Evolutionary conservation across 352 stramenopile species (phyloP).

Genomic region (Globisporangium iwayamae): DNA sequence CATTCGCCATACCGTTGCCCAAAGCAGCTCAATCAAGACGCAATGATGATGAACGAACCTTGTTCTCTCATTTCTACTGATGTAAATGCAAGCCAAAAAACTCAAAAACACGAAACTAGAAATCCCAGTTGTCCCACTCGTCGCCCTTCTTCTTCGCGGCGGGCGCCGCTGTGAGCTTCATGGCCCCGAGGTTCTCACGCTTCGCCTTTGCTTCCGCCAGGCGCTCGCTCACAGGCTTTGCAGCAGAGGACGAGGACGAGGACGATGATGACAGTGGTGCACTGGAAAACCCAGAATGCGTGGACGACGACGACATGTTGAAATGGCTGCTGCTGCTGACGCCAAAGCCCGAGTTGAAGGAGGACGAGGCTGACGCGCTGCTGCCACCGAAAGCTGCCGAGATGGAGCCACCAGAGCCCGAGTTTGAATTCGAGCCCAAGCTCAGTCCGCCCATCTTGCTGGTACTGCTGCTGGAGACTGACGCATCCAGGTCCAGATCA

Average conservation of each 20-base stretch:
- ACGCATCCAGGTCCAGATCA: conserved; percentile 33
- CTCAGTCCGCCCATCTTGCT: conserved; percentile 5
- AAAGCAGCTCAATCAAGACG: neutral
- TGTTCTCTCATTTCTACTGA: neutral
- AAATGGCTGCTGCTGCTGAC: conserved; percentile 8
- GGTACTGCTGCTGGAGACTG: conserved; percentile 5
- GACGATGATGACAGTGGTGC: neutral
- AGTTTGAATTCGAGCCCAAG: conserved; percentile 1
- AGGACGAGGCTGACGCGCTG: conserved; percentile 2
- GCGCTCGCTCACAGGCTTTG: conserved; percentile 49
- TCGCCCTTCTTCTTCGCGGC: conserved; percentile 47
- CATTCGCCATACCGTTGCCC: neutral
- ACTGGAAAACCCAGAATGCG: conserved; percentile 16
- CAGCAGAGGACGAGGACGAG: conserved; percentile 1
- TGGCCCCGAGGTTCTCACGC: conserved; percentile 42
- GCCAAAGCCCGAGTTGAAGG: conserved; percentile 13
- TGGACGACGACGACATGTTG: conserved; percentile 13
- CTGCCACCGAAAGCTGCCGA: conserved; percentile 14
- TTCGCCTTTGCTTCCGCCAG: conserved; percentile 58
- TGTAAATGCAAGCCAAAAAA: conserved; percentile 6
- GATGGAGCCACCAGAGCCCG: neutral
- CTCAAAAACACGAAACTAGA: conserved; percentile 25
- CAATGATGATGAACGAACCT: neutral
- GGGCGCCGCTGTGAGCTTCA: conserved; percentile 42
- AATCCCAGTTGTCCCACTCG: conserved; percentile 82